Evolutionary conservation across 129 eudicot genomes (phyloP), one percentile per base, ranked within the genome.

Genomic region (Centrapalus pauciflorus): DNA sequence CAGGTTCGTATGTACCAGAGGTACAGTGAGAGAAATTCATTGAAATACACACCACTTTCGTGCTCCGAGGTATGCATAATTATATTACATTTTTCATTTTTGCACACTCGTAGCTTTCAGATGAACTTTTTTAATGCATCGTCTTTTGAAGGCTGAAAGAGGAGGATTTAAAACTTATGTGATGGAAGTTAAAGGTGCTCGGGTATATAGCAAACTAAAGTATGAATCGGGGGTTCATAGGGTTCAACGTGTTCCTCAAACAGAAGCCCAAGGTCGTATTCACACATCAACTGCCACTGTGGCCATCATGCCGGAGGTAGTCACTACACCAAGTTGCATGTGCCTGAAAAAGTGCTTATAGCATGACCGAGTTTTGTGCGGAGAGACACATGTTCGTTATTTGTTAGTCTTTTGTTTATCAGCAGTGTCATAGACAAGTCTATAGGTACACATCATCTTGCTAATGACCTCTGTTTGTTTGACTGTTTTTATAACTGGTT

Each of bases 241-340:
- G 43, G 99, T 94, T 58, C 99, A 94, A 64, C 99, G 99, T 38
- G 99, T 94, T 66, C 99, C 99, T 81, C 91, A 77, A 67, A 94
- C 99, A 51, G 99, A 94, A 87, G 67, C 96, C 71, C 99, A 94
- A 79, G 99, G 99, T 7, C 97, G 99, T 66, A 88, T 94, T 54
- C 99, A 94, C 80, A 94, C 99, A 65, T 94, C 99, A 74, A 94
- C 99, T 16, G 99, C 97, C 48, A 89, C 99, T 23, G 97, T 94
- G 55, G 99, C 99, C 46, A 89, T 94, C 79, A 94, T 94, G 99
- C 99, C 99, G 33, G 99, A 89, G 90, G 99, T 94, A 69, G 29
- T 32, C 66, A 13, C 24, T 64, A 24, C 28, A 16, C 10, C 61
- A 63, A 52, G n/a, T n/a, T 37, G 51, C 50, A 35, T 14, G 12